Evolutionary conservation across 1,284 basidiomycete genomes (phyloP), one percentile per base, ranked within the genome.

Genomic region (Fomes fomentarius): DNA sequence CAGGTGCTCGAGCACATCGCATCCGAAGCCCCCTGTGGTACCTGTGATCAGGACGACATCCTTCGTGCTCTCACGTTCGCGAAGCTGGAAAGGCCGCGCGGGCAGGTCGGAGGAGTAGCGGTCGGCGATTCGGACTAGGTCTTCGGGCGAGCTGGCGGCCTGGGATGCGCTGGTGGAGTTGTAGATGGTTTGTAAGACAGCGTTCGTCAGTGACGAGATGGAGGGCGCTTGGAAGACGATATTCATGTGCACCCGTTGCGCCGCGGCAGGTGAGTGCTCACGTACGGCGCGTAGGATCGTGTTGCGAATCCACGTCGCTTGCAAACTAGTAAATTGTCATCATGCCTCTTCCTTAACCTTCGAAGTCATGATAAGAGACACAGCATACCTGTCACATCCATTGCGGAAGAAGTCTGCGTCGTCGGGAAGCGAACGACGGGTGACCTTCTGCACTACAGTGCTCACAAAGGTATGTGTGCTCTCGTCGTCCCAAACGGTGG

Each of bases 321-420:
- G 68, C 31, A 74, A 57, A 52, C 71, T 73, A 17, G 26, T 25
- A 1, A 12, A 31, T 19, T 6, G 10, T 22, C 4, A 24, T 5
- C 22, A n/a, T n/a, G n/a, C n/a, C n/a, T n/a, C n/a, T n/a, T n/a
- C n/a, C n/a, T n/a, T n/a, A n/a, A n/a, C n/a, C n/a, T n/a, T n/a
- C n/a, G n/a, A n/a, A n/a, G n/a, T n/a, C n/a, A n/a, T n/a, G 21
- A 4, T 15, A 37, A n/a, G 17, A 3, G 3, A 22, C 11, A 24
- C n/a, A 17, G 25, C 26, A 38, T 31, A 76, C 77, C 76, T 78
- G 54, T 79, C 77, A 40, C 75, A 75, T 15, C 78, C 78, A 48
- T 63, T 58, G 31, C 74, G 67, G 62, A 79, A 79, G 15, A 79
- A 56, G 59, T 80, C 76, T 38, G 69, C 74, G 34, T 73, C 66